Evolutionary conservation across 164 flowering plant genomes (phyloP).

Genomic region (Chimonanthus salicifolius): DNA sequence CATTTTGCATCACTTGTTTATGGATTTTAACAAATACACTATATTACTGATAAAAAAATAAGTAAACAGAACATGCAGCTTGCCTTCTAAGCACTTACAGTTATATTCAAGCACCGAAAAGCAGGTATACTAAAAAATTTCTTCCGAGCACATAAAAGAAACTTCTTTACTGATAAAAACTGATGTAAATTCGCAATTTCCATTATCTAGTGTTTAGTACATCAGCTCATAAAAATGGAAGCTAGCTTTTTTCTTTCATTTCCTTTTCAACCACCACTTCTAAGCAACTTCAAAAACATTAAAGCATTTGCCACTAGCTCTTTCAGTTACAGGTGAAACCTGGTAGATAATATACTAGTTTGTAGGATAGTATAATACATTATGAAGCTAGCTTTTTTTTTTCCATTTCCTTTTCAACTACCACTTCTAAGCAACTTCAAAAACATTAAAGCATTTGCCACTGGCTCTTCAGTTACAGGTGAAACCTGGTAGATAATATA

Average conservation of each 20-base stretch:
- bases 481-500: no score
- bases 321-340: no score
- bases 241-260: not conserved
- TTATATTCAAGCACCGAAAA: not conserved
- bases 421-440: not conserved
- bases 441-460: no score
- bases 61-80: no score
- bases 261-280: not conserved
- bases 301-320: no score
- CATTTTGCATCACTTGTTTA: no score
- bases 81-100: not conserved
- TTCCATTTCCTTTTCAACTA: not conserved
- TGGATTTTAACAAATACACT: no score
- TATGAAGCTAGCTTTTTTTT: not conserved
- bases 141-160: not conserved
- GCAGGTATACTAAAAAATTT: not conserved
- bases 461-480: no score
- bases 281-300: not conserved
- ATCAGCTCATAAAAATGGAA: not conserved
- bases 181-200: not conserved
- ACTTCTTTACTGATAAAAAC: not conserved
- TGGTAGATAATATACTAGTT: not conserved
- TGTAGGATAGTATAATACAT: no score
- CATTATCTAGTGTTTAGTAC: not conserved
- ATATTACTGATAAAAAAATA: no score